Conservation (phyloP, 345 rosid species). For the Combretum micranthum region DNA sequence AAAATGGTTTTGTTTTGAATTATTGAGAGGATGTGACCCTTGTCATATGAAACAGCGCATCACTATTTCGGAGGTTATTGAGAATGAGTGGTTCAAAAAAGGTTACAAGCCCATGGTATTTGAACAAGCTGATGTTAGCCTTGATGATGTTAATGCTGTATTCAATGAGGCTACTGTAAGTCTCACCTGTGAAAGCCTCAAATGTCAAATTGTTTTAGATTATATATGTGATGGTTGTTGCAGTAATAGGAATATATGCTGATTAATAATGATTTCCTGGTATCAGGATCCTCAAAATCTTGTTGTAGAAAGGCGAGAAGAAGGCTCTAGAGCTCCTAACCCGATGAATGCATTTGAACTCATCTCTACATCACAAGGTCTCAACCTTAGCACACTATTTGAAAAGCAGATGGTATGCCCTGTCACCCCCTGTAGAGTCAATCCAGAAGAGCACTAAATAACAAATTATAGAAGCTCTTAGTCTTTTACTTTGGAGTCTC, state of each 20-base stretch:
- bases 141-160: constrained; percentile 78
- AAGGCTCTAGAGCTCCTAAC: constrained; percentile 56
- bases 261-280: not conserved
- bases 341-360: constrained; percentile 99
- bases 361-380: constrained; percentile 93
- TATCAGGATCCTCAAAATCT: constrained; percentile 58
- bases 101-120: constrained; percentile 84
- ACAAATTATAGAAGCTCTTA: not conserved
- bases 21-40: constrained; percentile 4
- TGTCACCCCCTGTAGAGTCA: not conserved
- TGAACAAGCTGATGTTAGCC: constrained; percentile 69
- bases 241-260: constrained; percentile 1
- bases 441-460: not conserved
- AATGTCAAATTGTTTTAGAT: constrained; percentile 4
- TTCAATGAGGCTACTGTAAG: constrained; percentile 76
- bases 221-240: constrained; percentile 13
- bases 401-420: constrained; percentile 88
- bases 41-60: constrained; percentile 65
- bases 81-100: constrained; percentile 97
- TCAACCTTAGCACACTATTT: constrained; percentile 84
- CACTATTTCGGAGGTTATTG: constrained; percentile 67
- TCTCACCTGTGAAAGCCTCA: not conserved
- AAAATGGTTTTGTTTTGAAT: not conserved
- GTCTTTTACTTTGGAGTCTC: not conserved
- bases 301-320: constrained; percentile 88